These are phyloP conservation scores for Penicillium lagena DNA, from an alignment of 495 filamentous ascomycete species.

Conservation along the genomic window DNA sequence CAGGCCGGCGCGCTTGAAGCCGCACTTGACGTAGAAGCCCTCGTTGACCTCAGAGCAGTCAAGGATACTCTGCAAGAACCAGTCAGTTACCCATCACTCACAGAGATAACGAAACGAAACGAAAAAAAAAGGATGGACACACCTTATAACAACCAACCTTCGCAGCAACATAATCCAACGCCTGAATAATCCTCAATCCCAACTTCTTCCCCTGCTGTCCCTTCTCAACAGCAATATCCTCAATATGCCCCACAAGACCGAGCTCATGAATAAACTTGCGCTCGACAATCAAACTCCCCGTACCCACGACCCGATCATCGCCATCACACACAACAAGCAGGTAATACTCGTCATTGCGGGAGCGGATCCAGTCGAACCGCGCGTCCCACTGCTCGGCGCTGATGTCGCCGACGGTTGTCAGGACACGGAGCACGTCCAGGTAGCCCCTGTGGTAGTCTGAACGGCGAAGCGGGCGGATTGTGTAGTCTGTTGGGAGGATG, in stretches of 20 bases:
- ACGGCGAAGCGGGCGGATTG: constrained; percentile 69
- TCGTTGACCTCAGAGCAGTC: constrained; percentile 83
- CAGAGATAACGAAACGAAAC: neutral
- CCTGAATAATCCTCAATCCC: constrained; percentile 86
- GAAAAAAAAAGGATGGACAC: constrained; percentile 23
- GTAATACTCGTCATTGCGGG: constrained; percentile 76
- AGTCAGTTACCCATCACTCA: constrained; percentile 1
- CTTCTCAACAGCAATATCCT: constrained; percentile 92
- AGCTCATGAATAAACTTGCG: constrained; percentile 46
- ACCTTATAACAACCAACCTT: constrained; percentile 91
- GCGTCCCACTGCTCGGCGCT: constrained; percentile 64
- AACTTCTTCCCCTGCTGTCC: constrained; percentile 96
- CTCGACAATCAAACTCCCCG: constrained; percentile 78
- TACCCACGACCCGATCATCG: constrained; percentile 67
- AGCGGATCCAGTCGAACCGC: constrained; percentile 78
- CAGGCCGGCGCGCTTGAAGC: constrained; percentile 84
- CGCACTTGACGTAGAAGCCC: constrained; percentile 98
- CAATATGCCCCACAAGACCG: constrained; percentile 83
- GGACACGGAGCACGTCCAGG: constrained; percentile 82
- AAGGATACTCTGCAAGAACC: constrained; percentile 50
- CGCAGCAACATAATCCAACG: constrained; percentile 80
- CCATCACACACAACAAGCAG: constrained; percentile 76
- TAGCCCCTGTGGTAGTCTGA: constrained; percentile 71
- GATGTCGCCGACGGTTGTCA: constrained; percentile 92
- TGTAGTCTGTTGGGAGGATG: constrained; percentile 72